Base-by-base conservation (phyloP, 2,329 filamentous ascomycete genomes). In the Malbranchea cinnamomea region DNA sequence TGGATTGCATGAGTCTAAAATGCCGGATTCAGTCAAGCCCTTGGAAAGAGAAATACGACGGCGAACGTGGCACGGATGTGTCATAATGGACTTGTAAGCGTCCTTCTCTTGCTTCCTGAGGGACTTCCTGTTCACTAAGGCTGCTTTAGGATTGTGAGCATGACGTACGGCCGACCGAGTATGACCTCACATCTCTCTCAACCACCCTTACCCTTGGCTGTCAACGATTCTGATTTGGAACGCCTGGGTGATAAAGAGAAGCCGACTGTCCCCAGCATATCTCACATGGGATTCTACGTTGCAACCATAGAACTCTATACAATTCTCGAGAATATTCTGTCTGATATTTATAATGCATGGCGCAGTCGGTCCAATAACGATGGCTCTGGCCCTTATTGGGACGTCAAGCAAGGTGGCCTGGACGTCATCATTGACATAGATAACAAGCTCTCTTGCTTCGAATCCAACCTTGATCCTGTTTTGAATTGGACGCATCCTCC, bases 21-120 rank as follows among this genome's bases (percentile, higher is more conserved):
- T 11, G 18, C 32, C 14, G 30, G 34, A 33, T 17, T 38, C 16
- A 19, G n/a, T 39, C 6, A 38, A 39, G 11, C 35, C 48, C 1
- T 23, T 56, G n/a, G 56, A 60, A 31, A 44, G 31, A 6, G 54
- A 60, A 25, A 49, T 57, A 12, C 43, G 48, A 6, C 41, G 43
- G 18, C 42, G 53, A n/a, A 52, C 50, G 0, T 59, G 56, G 56
- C 48, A 57, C 31, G 52, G 53, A 6, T 59, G 56, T 30, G 47
- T 57, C 1, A 47, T 54, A 12, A 43, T 59, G 37, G 52, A 57
- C 26, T 43, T 50, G 52, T 56, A 34, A 22, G 51, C 38, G 7
- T n/a, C 17, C 2, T 7, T 4, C 21, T 24, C 14, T 10, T 22
- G 10, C 19, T 26, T 9, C 21, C 21, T 35, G 11, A 18, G 11